Conservation (phyloP, 192 early-diverging fungal genomes). For the Mortierella hygrophila region DNA sequence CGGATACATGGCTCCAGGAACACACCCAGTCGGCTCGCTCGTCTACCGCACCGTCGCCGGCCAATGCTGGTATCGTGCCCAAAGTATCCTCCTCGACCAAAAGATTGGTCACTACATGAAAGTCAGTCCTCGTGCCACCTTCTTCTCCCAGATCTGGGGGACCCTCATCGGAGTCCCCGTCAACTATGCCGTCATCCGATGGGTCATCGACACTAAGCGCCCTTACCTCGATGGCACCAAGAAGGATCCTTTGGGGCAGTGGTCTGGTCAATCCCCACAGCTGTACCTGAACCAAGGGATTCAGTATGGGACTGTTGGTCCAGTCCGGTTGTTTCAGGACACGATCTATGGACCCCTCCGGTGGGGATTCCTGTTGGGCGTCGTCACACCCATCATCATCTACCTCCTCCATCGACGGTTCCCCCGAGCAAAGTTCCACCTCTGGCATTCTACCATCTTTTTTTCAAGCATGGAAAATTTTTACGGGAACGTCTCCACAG, state of each 20-base stretch:
- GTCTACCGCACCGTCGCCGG: conserved; percentile 57
- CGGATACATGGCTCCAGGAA: conserved; percentile 59
- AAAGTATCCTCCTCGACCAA: conserved; percentile 54
- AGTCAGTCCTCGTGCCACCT: conserved; percentile 47
- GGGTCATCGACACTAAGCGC: conserved; percentile 60
- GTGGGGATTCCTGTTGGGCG: conserved; percentile 59
- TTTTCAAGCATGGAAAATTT: conserved; percentile 58
- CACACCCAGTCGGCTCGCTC: conserved; percentile 45
- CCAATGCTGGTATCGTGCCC: conserved; percentile 61
- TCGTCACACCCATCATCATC: conserved; percentile 43
- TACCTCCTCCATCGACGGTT: conserved; percentile 59
- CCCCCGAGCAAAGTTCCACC: conserved; percentile 56
- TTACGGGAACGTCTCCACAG: conserved; percentile 57
- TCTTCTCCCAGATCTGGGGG: conserved; percentile 57
- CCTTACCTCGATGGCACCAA: conserved; percentile 56
- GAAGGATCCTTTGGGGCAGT: conserved; percentile 60
- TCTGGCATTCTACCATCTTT: conserved; percentile 59
- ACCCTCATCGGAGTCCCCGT: conserved; percentile 56
- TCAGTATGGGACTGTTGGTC: conserved; percentile 54
- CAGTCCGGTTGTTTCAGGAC: conserved; percentile 44
- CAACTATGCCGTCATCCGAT: conserved; percentile 58
- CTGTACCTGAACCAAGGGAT: conserved; percentile 53
- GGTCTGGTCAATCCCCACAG: conserved; percentile 46
- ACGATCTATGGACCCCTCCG: conserved; percentile 57
- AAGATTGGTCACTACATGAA: conserved; percentile 59